Conservation (phyloP, 2,329 filamentous ascomycete genomes). For the Sclerotinia trifoliorum region DNA sequence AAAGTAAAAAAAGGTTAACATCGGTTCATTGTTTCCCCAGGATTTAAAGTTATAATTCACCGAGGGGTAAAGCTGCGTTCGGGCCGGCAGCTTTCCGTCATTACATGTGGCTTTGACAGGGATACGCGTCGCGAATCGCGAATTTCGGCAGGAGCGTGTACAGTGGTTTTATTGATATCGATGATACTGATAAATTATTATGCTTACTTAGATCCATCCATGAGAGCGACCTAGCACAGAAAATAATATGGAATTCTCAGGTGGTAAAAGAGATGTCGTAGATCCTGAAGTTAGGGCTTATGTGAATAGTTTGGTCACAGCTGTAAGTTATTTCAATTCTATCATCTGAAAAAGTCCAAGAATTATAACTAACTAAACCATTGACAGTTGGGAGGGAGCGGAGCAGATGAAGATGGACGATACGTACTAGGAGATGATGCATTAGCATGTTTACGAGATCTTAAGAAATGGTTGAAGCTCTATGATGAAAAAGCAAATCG, state of each 20-base stretch:
- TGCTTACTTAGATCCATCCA: neutral
- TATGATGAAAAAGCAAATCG: slow-evolving; percentile 93
- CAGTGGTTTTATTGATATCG: slow-evolving; percentile 26
- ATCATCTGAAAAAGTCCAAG: slow-evolving; percentile 17
- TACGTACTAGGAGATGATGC: slow-evolving; percentile 94
- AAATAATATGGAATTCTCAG: slow-evolving; percentile 53
- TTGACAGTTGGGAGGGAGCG: slow-evolving; percentile 78
- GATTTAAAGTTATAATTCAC: slow-evolving; percentile 1
- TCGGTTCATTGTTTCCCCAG: slow-evolving; percentile 16
- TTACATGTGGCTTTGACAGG: slow-evolving; percentile 19
- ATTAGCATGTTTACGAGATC: slow-evolving; percentile 83
- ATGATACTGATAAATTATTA: slow-evolving; percentile 9
- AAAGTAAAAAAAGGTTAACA: slow-evolving; percentile 5
- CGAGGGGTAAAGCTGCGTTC: slow-evolving; percentile 18
- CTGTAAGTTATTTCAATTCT: slow-evolving; percentile 47
- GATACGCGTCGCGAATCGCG: slow-evolving; percentile 20
- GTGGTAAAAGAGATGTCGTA: slow-evolving; percentile 60
- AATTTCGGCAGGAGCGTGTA: slow-evolving; percentile 27
- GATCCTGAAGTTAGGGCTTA: slow-evolving; percentile 92
- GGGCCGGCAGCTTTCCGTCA: slow-evolving; percentile 5
- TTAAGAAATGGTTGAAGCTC: slow-evolving; percentile 92
- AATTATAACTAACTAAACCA: slow-evolving; percentile 27
- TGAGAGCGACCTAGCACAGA: slow-evolving; percentile 11
- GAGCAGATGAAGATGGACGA: slow-evolving; percentile 72
- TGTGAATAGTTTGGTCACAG: slow-evolving; percentile 89